Base-by-base conservation (phyloP, 2,329 filamentous ascomycete genomes). In the Trichoderma sp. region DNA sequence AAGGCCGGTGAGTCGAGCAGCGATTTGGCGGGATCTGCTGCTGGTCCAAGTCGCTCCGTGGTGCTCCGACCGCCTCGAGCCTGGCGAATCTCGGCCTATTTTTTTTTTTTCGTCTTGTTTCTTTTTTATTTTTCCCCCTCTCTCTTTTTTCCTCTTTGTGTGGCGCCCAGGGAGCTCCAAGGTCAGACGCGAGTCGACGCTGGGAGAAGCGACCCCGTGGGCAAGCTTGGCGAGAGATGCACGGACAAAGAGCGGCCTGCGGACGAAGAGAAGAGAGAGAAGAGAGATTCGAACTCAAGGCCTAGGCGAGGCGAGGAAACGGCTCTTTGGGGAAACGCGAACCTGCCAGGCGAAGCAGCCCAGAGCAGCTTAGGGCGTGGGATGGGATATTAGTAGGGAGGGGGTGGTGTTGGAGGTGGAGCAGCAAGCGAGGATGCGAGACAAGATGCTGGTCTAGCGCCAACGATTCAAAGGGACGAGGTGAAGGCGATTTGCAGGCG, bases 301-400 rank as follows among this genome's bases (percentile, higher is more conserved):
- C 35, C 61, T 48, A 35, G 61, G 52, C 52, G 37, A 64, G 61
- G 39, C 37, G 61, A 65, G 29, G 59, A 53, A 63, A 53, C 52
- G 50, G 48, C 52, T 48, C 17, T 45, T 57, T 65, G 61, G 61
- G 61, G 61, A 65, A 53, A 65, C 61, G 57, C 61, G 61, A 64
- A 64, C 34, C 61, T 54, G 61, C 35, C 50, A 65, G 54, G 12
- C 52, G 61, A 65, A 65, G 35, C 61, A 52, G 27, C 61, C 35
- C 25, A 29, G 34, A 29, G 22, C 17, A 54, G 48, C 59, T 57
- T 57, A 56, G 52, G 52, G 61, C 61, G 61, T 65, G 61, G 61
- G 61, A 65, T 65, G 61, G 61, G 61, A 65, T 65, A 65, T 65
- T 57, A 65, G 61, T 45, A 65, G 52, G 59, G 59, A 63, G 59